Evolutionary conservation across 2,329 filamentous ascomycete species (phyloP).

Genomic region (Xylogone sp.): DNA sequence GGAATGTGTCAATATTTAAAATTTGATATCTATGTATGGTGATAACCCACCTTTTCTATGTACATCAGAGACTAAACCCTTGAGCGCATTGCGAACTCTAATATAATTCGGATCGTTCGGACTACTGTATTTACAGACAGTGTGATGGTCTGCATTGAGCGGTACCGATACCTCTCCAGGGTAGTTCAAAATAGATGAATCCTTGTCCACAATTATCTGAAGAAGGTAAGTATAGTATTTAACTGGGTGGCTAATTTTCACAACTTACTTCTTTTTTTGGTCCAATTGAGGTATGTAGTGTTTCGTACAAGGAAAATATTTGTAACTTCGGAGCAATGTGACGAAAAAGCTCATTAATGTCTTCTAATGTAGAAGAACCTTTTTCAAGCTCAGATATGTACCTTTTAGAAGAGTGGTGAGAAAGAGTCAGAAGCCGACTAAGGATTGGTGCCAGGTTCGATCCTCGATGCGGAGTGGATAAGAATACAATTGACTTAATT

Average conservation of each 20-base stretch:
- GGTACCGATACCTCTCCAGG: constrained; percentile 33
- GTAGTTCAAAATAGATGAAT: constrained; percentile 40
- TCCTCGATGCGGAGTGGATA: constrained; percentile 39
- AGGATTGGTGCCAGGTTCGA: constrained; percentile 33
- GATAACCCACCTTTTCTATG: neutral
- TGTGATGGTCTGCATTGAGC: constrained; percentile 38
- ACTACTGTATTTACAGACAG: constrained; percentile 37
- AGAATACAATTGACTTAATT: constrained; percentile 34
- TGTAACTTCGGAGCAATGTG: constrained; percentile 31
- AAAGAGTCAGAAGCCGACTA: constrained; percentile 30
- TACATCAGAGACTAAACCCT: constrained; percentile 19
- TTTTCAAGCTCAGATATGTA: constrained; percentile 36
- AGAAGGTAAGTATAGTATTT: neutral
- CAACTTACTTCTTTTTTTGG: constrained; percentile 13
- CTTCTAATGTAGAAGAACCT: constrained; percentile 31
- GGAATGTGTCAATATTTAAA: too few relatives aligned
- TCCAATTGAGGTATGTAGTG: constrained; percentile 25
- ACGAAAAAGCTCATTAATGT: constrained; percentile 42
- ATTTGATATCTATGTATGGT: too few relatives aligned
- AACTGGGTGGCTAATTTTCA: too few relatives aligned
- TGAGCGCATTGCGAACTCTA: constrained; percentile 21
- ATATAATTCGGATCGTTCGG: constrained; percentile 34
- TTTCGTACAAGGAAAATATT: constrained; percentile 44
- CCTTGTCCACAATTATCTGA: constrained; percentile 33
- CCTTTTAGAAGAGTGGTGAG: constrained; percentile 26